Evolutionary conservation across 352 stramenopile genomes (phyloP).

Genomic region (Phytophthora melonis): DNA sequence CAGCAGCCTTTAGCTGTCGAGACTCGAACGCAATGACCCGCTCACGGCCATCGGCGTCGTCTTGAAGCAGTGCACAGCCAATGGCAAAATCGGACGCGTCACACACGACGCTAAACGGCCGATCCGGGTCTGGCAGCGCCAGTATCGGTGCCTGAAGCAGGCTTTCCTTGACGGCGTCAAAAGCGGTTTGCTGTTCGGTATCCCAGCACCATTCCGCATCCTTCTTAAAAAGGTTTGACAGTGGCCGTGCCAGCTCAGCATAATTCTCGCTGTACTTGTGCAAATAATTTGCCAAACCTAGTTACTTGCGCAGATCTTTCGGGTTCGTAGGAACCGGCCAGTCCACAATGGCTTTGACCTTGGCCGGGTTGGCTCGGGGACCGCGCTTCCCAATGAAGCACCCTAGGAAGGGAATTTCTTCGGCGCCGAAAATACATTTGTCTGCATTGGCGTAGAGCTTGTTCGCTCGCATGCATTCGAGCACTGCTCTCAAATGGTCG

Average conservation of each 20-base stretch:
- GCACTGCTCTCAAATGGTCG: constrained; percentile 1
- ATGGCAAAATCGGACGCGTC: constrained; percentile 1
- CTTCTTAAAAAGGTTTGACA: neutral
- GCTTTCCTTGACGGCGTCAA: neutral
- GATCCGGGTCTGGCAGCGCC: neutral
- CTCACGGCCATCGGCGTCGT: constrained; percentile 18
- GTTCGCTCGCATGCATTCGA: constrained; percentile 31
- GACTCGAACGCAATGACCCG: constrained; percentile 2
- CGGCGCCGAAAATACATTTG: neutral
- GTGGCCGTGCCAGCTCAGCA: constrained; percentile 7
- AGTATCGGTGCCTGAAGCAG: neutral
- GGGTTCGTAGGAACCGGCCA: no score
- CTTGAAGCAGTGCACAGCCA: constrained; percentile 22
- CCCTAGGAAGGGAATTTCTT: constrained; percentile 29
- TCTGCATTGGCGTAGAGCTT: neutral
- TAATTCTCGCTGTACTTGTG: constrained; percentile 28
- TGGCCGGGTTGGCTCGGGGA: constrained; percentile 16
- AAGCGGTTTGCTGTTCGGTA: neutral
- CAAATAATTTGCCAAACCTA: constrained; percentile 31
- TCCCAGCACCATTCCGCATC: neutral
- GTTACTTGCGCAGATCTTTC: constrained; percentile 16
- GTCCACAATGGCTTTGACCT: constrained; percentile 15
- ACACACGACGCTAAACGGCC: constrained; percentile 1
- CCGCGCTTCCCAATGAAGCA: constrained; percentile 15
- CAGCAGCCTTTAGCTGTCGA: no score